Percentiles rank a stretch among this genome's conserved stretches.
These are phyloP conservation scores for Ogataea sp. DNA, from an alignment of 805 yeast species.

Conservation along the genomic window DNA sequence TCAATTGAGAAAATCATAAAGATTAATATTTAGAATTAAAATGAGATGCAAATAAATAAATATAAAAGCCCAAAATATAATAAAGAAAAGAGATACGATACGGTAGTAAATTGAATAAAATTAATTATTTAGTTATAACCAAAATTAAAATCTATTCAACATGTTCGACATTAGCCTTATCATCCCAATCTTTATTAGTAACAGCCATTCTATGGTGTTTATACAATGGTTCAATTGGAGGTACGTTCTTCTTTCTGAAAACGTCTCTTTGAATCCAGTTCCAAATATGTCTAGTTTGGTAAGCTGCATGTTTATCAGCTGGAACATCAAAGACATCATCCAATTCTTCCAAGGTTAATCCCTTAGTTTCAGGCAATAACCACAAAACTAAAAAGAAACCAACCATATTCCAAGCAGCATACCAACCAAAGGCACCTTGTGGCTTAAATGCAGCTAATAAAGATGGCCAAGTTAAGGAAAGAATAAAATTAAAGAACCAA, in stretches of 20 bases:
- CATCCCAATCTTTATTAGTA: constrained; percentile 55
- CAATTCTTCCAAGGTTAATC: constrained; percentile 66
- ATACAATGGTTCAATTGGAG: constrained; percentile 48
- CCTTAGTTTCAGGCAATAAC: constrained; percentile 66
- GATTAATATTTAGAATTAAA: too few relatives aligned
- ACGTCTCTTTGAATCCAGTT: constrained; percentile 39
- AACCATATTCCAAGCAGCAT: constrained; percentile 75
- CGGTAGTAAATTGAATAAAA: not conserved
- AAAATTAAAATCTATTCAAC: constrained; percentile 28
- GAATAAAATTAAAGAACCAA: constrained; percentile 65
- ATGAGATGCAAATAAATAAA: too few relatives aligned
- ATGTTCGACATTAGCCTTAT: constrained; percentile 42
- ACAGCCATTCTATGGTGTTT: constrained; percentile 52
- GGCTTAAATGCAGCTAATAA: constrained; percentile 57
- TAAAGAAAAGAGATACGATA: too few relatives aligned
- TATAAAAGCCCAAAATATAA: too few relatives aligned
- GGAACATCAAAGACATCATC: constrained; percentile 66
- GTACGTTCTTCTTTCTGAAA: constrained; percentile 39
- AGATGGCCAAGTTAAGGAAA: constrained; percentile 76
- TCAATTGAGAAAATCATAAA: too few relatives aligned
- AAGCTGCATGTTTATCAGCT: constrained; percentile 43
- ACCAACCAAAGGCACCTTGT: constrained; percentile 85
- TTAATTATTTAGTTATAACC: not conserved
- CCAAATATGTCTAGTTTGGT: constrained; percentile 31
- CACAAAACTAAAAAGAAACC: constrained; percentile 66